Evolutionary conservation across 2,329 filamentous ascomycete genomes (phyloP).

Genomic region (Curvularia lunata): DNA sequence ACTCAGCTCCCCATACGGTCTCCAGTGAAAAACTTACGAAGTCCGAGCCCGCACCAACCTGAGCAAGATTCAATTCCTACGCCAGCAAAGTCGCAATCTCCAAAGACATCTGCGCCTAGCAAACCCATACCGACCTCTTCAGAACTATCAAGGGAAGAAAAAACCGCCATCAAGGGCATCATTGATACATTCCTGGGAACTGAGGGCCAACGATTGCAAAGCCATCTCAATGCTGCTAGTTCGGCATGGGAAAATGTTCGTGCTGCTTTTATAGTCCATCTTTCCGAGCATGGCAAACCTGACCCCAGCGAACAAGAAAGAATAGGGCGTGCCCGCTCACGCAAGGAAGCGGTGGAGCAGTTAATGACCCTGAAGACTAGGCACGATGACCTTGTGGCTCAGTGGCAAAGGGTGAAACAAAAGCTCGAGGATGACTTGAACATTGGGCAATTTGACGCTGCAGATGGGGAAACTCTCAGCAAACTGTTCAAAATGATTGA

Average conservation of each 20-base stretch:
- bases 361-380: slow-evolving; percentile 29
- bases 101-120: slow-evolving; percentile 17
- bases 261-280: slow-evolving; percentile 33
- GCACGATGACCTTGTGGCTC: slow-evolving; percentile 25
- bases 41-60: slow-evolving; percentile 21
- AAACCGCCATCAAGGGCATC: slow-evolving; percentile 23
- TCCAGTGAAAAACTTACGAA: slow-evolving; percentile 31
- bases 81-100: slow-evolving; percentile 29
- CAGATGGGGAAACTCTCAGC: slow-evolving; percentile 36
- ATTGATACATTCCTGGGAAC: slow-evolving; percentile 35
- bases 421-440: slow-evolving; percentile 43
- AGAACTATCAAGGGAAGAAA: slow-evolving; percentile 37
- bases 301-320: slow-evolving; percentile 30
- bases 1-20: slow-evolving; percentile 34
- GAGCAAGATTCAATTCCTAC: slow-evolving; percentile 29
- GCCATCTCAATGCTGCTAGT: slow-evolving; percentile 32
- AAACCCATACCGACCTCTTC: slow-evolving; percentile 26
- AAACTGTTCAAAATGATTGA: slow-evolving; percentile 35
- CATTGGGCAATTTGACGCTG: slow-evolving; percentile 33
- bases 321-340: slow-evolving; percentile 32
- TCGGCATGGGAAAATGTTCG: slow-evolving; percentile 38
- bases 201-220: slow-evolving; percentile 32
- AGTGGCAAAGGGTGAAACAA: slow-evolving; percentile 32
- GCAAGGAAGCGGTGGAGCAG: slow-evolving; percentile 42
- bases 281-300: slow-evolving; percentile 32